phyloP scores from a whole-genome alignment of 129 eudicot species.

The Silybum marianum region DNA sequence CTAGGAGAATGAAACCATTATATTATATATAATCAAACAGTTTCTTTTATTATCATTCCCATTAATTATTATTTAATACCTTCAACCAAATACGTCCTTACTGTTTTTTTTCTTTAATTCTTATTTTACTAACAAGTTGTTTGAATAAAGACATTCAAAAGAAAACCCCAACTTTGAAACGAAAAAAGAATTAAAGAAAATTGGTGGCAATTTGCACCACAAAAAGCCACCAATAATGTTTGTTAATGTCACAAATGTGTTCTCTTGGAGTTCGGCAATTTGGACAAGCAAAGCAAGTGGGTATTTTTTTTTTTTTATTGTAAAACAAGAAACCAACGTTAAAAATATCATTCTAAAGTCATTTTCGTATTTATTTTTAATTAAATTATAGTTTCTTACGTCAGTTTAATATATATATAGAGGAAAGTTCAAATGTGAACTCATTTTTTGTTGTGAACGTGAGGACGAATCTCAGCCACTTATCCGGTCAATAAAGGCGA shows the following conservation, averaged over 20 bases:
- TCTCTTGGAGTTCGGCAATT: slow-evolving; percentile 23
- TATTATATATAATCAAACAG: no score
- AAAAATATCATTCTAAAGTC: slow-evolving; percentile 14
- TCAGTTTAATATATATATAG: no score
- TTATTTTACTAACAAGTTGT: neutral
- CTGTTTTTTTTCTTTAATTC: neutral
- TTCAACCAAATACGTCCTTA: no score
- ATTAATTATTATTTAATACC: no score
- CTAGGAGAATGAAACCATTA: no score
- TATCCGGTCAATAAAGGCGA: no score
- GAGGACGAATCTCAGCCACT: no score
- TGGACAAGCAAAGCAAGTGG: slow-evolving; percentile 32
- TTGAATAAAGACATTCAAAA: neutral
- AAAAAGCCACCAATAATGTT: slow-evolving; percentile 46
- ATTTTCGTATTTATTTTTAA: slow-evolving; percentile 3
- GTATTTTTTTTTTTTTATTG: slow-evolving; percentile 14
- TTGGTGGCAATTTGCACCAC: slow-evolving; percentile 22
- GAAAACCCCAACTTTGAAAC: neutral
- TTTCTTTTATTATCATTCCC: no score
- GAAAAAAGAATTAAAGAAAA: neutral
- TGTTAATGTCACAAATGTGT: slow-evolving; percentile 20
- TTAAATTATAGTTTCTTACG: slow-evolving; percentile 13
- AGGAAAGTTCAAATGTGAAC: no score
- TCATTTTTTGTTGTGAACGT: no score
- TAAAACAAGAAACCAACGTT: neutral